Conservation (phyloP, 2,329 filamentous ascomycete genomes). For the Phialophora verrucosa region DNA sequence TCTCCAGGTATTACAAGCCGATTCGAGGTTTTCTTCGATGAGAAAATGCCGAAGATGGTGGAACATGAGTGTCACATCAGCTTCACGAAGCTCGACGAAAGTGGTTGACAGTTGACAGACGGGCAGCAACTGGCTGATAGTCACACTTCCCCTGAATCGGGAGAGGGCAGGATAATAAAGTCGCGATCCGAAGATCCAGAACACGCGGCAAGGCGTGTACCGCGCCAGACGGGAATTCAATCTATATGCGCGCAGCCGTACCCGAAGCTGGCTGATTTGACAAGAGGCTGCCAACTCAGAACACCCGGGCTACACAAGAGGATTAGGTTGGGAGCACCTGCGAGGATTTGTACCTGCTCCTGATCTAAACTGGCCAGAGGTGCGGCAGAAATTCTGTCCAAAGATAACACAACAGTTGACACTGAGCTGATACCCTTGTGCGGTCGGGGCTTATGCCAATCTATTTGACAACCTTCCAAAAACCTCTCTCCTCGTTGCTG, state of each 20-base stretch:
- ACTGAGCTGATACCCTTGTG: conserved; percentile 18
- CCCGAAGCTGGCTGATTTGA: background rate
- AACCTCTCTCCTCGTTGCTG: conserved; percentile 25
- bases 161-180: background rate
- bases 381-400: conserved; percentile 15
- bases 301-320: conserved; percentile 20
- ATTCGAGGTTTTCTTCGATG: conserved; percentile 44
- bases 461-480: conserved; percentile 21
- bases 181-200: background rate
- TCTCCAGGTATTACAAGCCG: conserved; percentile 43
- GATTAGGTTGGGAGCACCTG: background rate
- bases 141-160: conserved; percentile 1
- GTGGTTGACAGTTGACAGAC: conserved; percentile 1
- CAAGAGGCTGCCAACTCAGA: conserved; percentile 10
- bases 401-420: conserved; percentile 10
- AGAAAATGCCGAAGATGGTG: conserved; percentile 37
- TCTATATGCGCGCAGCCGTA: conserved; percentile 28
- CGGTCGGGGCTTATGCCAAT: conserved; percentile 25
- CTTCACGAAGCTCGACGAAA: conserved; percentile 27
- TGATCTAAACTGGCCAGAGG: conserved; percentile 15
- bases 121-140: background rate
- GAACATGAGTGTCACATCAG: conserved; percentile 39
- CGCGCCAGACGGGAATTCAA: conserved; percentile 24
- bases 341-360: background rate
- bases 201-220: conserved; percentile 10